phyloP scores from a whole-genome alignment of 169 alveolate genomes.

The Plasmodium malariae region DNA sequence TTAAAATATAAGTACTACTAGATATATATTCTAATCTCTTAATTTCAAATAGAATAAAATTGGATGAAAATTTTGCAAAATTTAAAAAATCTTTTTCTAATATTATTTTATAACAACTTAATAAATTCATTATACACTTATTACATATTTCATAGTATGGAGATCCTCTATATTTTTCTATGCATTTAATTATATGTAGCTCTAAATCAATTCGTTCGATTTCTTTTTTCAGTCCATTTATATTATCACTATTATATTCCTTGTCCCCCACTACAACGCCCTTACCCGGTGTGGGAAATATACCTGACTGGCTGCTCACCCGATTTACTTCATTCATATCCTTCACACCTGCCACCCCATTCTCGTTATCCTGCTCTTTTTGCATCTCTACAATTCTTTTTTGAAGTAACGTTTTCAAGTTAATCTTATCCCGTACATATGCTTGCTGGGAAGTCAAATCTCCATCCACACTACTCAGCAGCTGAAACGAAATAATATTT shows the following conservation, averaged over 20 bases:
- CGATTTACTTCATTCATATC: neutral
- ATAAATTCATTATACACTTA: slow-evolving; percentile 23
- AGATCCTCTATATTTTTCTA: slow-evolving; percentile 49
- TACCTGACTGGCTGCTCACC: too few species aligned
- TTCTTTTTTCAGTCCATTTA: slow-evolving; percentile 9
- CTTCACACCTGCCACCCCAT: neutral
- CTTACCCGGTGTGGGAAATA: too few species aligned
- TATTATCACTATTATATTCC: neutral
- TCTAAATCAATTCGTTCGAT: slow-evolving; percentile 25
- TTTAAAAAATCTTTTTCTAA: slow-evolving; percentile 19
- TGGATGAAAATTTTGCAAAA: slow-evolving; percentile 5
- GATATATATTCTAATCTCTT: slow-evolving; percentile 55
- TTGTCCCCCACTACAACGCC: neutral
- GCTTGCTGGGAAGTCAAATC: neutral
- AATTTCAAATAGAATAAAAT: slow-evolving; percentile 30
- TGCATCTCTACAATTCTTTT: neutral
- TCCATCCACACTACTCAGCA: neutral
- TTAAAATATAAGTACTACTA: slow-evolving; percentile 33
- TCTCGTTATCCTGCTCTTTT: neutral
- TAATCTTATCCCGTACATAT: slow-evolving; percentile 8
- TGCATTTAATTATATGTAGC: slow-evolving; percentile 33
- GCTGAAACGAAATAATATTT: slow-evolving; percentile 18
- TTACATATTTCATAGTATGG: slow-evolving; percentile 61
- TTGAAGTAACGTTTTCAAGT: neutral
- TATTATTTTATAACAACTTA: slow-evolving; percentile 29